Evolutionary conservation across 208 protist species (phyloP), one percentile per base, ranked within the genome.

Genomic region (Jaenimonas drosophilae): DNA sequence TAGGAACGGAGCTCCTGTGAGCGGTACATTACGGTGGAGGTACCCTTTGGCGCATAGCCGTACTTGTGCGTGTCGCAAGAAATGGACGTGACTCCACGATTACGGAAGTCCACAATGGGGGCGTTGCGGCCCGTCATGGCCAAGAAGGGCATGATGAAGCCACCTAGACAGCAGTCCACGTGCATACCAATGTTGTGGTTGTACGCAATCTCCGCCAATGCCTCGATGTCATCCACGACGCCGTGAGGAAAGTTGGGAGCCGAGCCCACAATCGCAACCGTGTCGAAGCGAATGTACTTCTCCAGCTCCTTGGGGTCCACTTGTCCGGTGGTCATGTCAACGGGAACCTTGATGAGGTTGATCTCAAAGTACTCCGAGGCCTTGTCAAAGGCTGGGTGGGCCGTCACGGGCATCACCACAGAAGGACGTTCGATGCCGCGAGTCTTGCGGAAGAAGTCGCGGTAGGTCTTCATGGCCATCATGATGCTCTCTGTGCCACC

Each of bases 1-100:
- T 86, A 80, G 24, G 81, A 78, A 36, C 95, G 81, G 27, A 97
- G 54, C 30, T 97, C 77, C 32, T 74, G 63, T 9, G 44, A 74
- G 21, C 69, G 44, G 64, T 97, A 99, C 32, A 99, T 38, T 9
- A 99, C 48, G 0, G 97, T 96, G 4, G 94, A 98, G 21, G 89
- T 95, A 4, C 97, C 98, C 65, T 99, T 99, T 0, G 96, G 86
- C 0, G 96, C 86, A 59, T 90, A 99, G 52, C 97, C 98, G 77
- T 99, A 99, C 76, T 99, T 99, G 86, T 99, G 98, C 34, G 95
- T 98, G 73, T 99, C 98, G 45, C 80, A 90, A 6, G 96, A 99
- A 32, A 99, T 98, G 7, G 91, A 96, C 3, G 97, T 99, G 11
- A 99, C 98, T 28, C 97, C 98, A 19, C 61, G 56, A 40, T 98